phyloP scores from a whole-genome alignment of 2,329 filamentous ascomycete genomes.

The Verticillium klebahnii region DNA sequence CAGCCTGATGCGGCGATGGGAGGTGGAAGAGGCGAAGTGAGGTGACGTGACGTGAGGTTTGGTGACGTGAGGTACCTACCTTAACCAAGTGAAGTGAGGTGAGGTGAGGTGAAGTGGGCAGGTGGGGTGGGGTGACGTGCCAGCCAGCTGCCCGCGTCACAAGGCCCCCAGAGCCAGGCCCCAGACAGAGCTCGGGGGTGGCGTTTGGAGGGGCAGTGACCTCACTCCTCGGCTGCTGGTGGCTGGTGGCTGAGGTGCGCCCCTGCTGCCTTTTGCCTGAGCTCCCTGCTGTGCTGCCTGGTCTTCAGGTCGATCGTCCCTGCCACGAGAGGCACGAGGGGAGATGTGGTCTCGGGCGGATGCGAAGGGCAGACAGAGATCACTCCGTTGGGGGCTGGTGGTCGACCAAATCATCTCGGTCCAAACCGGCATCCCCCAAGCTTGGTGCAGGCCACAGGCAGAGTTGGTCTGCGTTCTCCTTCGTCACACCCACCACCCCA shows the following conservation, averaged over 20 bases:
- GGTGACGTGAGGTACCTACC: too few species aligned
- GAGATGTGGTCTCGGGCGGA: too few species aligned
- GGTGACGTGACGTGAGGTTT: neutral
- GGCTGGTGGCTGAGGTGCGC: neutral
- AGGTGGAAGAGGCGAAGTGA: too few species aligned
- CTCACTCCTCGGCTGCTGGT: neutral
- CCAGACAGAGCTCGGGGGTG: neutral
- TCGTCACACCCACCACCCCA: too few species aligned
- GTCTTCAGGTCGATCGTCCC: too few species aligned
- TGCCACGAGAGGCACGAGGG: too few species aligned
- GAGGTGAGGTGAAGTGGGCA: neutral
- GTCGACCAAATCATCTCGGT: too few species aligned
- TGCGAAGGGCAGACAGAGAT: too few species aligned
- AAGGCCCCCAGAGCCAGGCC: neutral
- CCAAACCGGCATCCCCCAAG: too few species aligned
- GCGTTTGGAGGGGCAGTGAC: neutral
- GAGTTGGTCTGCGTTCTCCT: too few species aligned
- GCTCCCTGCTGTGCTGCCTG: neutral
- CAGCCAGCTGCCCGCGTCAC: neutral
- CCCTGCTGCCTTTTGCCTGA: neutral
- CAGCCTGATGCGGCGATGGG: neutral
- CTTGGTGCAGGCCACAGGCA: too few species aligned
- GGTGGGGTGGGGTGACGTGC: neutral
- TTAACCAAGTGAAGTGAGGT: neutral
- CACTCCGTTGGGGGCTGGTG: too few species aligned